Conservation (phyloP, 495 filamentous ascomycete species). For the Hapsidospora chrysogenum region DNA sequence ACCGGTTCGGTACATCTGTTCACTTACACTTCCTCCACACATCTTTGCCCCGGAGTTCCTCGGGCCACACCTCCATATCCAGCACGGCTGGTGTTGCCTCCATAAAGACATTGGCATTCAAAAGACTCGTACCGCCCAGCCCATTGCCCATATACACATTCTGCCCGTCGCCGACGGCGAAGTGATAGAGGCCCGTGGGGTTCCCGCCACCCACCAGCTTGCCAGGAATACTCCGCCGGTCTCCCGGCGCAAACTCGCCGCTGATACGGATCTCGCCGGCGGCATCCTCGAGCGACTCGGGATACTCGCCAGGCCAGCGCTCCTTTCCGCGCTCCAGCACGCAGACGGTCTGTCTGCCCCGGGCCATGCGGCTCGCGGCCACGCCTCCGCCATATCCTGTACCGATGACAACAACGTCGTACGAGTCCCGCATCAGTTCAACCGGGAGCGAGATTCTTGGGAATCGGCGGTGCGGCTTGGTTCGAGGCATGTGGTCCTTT, state of each 20-base stretch:
- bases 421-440: constrained; percentile 20
- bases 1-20: constrained; percentile 29
- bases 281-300: constrained; percentile 18
- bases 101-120: constrained; percentile 54
- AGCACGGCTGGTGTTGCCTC: constrained; percentile 38
- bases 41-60: constrained; percentile 35
- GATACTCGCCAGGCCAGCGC: constrained; percentile 34
- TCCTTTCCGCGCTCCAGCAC: constrained; percentile 34
- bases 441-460: constrained; percentile 26
- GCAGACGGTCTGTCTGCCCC: constrained; percentile 22
- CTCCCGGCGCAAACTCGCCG: constrained; percentile 30
- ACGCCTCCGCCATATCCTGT: constrained; percentile 37
- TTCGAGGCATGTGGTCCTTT: too few species aligned
- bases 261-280: constrained; percentile 34
- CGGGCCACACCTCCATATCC: constrained; percentile 38
- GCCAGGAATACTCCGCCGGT: constrained; percentile 18
- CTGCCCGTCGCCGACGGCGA: constrained; percentile 46
- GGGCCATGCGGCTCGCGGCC: constrained; percentile 32
- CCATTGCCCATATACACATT: constrained; percentile 51
- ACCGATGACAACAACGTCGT: constrained; percentile 34
- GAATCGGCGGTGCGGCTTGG: too few species aligned
- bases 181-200: constrained; percentile 45
- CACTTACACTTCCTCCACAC: too few species aligned
- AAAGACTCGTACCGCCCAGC: constrained; percentile 45
- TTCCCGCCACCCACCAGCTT: constrained; percentile 28